Conservation (phyloP, 2,329 filamentous ascomycete genomes). For the Microcyclospora pomicola region DNA sequence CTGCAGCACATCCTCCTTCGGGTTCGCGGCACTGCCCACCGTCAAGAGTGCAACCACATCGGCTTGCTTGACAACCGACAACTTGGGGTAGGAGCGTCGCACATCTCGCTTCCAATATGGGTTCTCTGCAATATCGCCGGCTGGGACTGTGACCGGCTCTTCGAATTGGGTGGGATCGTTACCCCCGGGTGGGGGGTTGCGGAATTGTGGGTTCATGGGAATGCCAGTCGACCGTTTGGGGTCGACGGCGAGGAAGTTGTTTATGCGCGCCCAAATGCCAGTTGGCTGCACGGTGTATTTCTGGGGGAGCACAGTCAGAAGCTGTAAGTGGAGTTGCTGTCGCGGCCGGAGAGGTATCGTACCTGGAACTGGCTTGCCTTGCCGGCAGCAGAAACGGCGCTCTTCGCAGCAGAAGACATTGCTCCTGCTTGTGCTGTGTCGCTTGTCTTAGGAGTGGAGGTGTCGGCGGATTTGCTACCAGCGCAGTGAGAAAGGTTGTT, state of each 20-base stretch:
- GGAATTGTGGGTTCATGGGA: slow-evolving; percentile 84
- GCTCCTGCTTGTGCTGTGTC: no score
- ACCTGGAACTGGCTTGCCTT: slow-evolving; percentile 8
- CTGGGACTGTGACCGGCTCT: slow-evolving; percentile 72
- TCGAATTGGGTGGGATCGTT: slow-evolving; percentile 59
- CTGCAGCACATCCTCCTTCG: slow-evolving; percentile 63
- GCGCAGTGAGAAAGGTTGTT: no score
- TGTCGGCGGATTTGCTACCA: no score
- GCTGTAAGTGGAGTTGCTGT: not conserved
- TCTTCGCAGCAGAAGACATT: slow-evolving; percentile 8
- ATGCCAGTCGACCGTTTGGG: slow-evolving; percentile 80
- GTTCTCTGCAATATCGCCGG: slow-evolving; percentile 78
- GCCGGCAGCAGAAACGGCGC: slow-evolving; percentile 8
- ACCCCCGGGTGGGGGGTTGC: slow-evolving; percentile 67
- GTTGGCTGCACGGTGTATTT: slow-evolving; percentile 91
- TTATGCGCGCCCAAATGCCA: slow-evolving; percentile 77
- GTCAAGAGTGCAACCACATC: slow-evolving; percentile 75
- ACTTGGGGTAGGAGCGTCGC: slow-evolving; percentile 66
- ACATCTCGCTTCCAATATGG: slow-evolving; percentile 92
- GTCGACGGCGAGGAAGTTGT: slow-evolving; percentile 66
- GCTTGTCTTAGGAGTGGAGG: no score
- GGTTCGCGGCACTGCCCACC: slow-evolving; percentile 66
- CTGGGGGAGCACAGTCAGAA: slow-evolving; percentile 34
- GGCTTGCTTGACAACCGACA: slow-evolving; percentile 67
- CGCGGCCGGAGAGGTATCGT: not conserved